A percentile compares a stretch with the other conserved stretches of the same genome.
Conservation (phyloP, 495 filamentous ascomycete genomes). For the Trichoderma virens region DNA sequence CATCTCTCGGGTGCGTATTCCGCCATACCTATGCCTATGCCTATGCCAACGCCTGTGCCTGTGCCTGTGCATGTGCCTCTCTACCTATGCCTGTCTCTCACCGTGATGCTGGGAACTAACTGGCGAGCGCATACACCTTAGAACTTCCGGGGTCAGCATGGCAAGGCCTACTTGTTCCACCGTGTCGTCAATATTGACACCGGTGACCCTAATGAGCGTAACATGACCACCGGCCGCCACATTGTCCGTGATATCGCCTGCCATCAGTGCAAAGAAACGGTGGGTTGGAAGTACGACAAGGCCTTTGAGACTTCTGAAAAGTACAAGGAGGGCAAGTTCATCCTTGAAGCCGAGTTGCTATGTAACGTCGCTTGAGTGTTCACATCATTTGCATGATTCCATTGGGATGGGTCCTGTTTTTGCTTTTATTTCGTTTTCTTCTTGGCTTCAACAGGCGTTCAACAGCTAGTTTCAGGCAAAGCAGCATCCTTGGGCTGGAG, state of each 20-base stretch:
- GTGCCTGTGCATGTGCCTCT: background rate
- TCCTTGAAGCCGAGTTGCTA: conserved; percentile 87
- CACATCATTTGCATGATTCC: background rate
- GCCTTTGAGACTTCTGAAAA: conserved; percentile 87
- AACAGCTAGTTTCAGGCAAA: background rate
- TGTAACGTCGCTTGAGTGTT: conserved; percentile 52
- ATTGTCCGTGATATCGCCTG: conserved; percentile 89
- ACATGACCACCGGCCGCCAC: conserved; percentile 97
- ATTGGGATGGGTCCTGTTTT: background rate
- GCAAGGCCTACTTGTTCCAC: conserved; percentile 96
- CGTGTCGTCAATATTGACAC: conserved; percentile 81
- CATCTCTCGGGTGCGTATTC: conserved; percentile 68
- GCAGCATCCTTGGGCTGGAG: background rate
- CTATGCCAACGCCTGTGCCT: no score
- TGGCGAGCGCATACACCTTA: conserved; percentile 24
- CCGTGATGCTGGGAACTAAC: conserved; percentile 6
- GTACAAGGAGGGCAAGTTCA: conserved; percentile 98
- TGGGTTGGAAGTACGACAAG: conserved; percentile 99
- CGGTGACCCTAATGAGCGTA: conserved; percentile 78
- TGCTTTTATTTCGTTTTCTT: background rate
- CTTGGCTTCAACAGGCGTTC: background rate
- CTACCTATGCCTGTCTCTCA: no score
- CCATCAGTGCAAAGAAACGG: conserved; percentile 79
- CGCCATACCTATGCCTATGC: background rate
- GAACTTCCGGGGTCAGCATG: conserved; percentile 98